A percentile compares a stretch with the other conserved stretches of the same genome.
Conservation (phyloP, 768 basidiomycete genomes). For the Cystofilobasidium macerans region DNA sequence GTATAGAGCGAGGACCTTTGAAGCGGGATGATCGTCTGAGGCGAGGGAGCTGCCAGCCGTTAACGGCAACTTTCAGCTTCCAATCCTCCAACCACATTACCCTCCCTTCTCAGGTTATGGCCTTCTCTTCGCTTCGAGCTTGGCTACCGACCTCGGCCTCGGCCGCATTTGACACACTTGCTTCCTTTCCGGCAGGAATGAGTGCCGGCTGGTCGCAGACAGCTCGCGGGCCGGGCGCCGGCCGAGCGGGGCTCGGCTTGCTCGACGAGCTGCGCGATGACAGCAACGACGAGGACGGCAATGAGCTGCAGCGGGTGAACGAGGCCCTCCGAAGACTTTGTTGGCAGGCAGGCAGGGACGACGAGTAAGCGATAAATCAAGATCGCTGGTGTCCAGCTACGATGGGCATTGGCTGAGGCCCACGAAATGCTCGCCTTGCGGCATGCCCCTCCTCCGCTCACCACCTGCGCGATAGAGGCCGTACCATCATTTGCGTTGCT, state of each 20-base stretch:
- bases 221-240: too few relatives aligned
- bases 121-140: background rate
- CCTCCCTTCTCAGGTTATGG: background rate
- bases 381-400: too few relatives aligned
- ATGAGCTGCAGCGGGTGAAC: conserved; percentile 46
- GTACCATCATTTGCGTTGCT: conserved; percentile 64
- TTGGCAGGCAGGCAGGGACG: conserved; percentile 81
- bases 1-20: too few relatives aligned
- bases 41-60: too few relatives aligned
- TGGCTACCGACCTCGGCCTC: background rate
- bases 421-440: background rate
- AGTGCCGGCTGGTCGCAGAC: background rate
- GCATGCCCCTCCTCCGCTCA: conserved; percentile 14
- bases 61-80: too few relatives aligned
- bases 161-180: background rate
- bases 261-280: conserved; percentile 25
- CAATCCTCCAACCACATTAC: too few relatives aligned
- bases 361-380: conserved; percentile 51
- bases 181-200: background rate
- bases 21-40: too few relatives aligned
- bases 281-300: conserved; percentile 48
- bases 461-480: conserved; percentile 20
- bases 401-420: conserved; percentile 16
- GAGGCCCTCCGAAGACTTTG: conserved; percentile 61
- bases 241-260: too few relatives aligned